A percentile compares a stretch with the other conserved stretches of the same genome.
phyloP scores from a whole-genome alignment of 495 filamentous ascomycete genomes.

The Hypoxylon subgilvum region DNA sequence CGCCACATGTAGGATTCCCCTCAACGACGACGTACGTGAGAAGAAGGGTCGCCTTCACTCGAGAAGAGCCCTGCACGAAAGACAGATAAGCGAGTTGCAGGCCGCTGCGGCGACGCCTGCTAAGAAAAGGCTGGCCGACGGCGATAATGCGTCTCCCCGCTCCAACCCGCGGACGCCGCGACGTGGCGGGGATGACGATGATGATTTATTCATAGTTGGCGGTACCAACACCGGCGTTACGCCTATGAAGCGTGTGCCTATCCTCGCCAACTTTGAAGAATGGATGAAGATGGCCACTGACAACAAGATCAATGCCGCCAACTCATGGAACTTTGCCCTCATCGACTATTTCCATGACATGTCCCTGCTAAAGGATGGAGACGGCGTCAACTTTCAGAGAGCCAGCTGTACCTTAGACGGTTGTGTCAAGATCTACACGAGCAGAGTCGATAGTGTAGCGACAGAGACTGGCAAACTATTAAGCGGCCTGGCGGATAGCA shows the following conservation, averaged over 20 bases:
- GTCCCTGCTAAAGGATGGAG: conserved; percentile 94
- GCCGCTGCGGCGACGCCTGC: conserved; percentile 83
- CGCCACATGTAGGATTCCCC: conserved; percentile 65
- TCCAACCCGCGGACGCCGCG: conserved; percentile 66
- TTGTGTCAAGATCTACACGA: conserved; percentile 99
- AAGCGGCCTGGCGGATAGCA: conserved; percentile 91
- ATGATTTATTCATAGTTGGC: conserved; percentile 61
- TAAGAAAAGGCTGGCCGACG: conserved; percentile 69
- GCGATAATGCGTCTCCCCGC: conserved; percentile 60
- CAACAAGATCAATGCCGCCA: conserved; percentile 99
- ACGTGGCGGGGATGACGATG: conserved; percentile 51
- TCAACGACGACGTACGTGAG: conserved; percentile 94
- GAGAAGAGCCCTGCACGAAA: conserved; percentile 84
- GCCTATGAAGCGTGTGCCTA: conserved; percentile 93
- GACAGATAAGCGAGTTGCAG: conserved; percentile 89
- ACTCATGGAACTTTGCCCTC: conserved; percentile 98
- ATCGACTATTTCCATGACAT: conserved; percentile 99
- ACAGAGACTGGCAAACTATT: conserved; percentile 96
- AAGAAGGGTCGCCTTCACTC: conserved; percentile 88
- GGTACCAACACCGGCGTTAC: conserved; percentile 77
- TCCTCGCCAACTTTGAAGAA: conserved; percentile 97
- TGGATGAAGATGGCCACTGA: conserved; percentile 99
- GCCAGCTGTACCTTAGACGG: conserved; percentile 97
- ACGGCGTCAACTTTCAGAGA: conserved; percentile 97
- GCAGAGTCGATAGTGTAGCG: conserved; percentile 95